Conservation (phyloP, 2,329 filamentous ascomycete genomes). For the Ophiostoma novo-ulmi region DNA sequence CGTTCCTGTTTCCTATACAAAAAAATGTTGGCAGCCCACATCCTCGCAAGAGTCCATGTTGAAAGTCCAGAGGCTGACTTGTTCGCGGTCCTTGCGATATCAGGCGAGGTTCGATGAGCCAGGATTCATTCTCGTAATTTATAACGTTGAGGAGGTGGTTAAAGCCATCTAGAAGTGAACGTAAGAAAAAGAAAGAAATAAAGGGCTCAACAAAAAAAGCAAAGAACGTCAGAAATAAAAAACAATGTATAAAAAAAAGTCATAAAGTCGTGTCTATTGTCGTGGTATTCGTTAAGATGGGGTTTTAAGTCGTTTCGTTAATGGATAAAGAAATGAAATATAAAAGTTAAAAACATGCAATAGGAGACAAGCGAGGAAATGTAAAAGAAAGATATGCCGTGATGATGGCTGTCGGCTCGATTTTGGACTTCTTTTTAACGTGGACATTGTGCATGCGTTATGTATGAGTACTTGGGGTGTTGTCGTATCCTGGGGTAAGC, state of each 20-base stretch:
- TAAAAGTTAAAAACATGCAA: background rate
- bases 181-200: background rate
- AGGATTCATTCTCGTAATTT: background rate
- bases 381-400: background rate
- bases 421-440: background rate
- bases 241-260: background rate
- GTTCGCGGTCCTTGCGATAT: background rate
- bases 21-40: background rate
- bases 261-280: conserved; percentile 11
- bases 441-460: background rate
- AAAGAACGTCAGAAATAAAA: background rate
- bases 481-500: conserved; percentile 4
- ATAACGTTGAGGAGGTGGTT: background rate
- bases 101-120: background rate
- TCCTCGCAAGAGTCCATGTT: background rate
- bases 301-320: background rate
- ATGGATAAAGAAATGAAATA: background rate
- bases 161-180: background rate
- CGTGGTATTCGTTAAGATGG: conserved; percentile 9
- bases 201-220: conserved; percentile 3
- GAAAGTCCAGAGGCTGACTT: background rate
- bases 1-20: background rate
- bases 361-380: background rate
- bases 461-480: background rate
- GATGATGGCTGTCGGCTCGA: background rate